phyloP scores from a whole-genome alignment of 805 yeast species.

The Yamadazyma laniorum region DNA sequence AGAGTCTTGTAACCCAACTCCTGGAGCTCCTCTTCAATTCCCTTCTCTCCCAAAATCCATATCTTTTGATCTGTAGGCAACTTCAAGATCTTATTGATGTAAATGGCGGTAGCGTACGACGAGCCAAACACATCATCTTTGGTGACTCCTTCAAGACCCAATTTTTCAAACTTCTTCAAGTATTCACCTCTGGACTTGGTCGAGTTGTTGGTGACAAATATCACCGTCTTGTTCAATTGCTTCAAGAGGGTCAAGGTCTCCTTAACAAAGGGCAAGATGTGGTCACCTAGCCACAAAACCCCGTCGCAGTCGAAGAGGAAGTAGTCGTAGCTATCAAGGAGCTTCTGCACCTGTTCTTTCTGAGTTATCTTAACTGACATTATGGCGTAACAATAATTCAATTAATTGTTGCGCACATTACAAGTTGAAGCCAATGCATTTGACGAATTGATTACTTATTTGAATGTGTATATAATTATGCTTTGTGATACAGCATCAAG shows the following conservation, averaged over 20 bases:
- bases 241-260: slow-evolving; percentile 72
- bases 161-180: slow-evolving; percentile 65
- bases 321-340: slow-evolving; percentile 71
- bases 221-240: slow-evolving; percentile 56
- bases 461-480: slow-evolving; percentile 3
- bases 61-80: slow-evolving; percentile 75
- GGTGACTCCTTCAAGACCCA: slow-evolving; percentile 48
- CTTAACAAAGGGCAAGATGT: slow-evolving; percentile 69
- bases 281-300: slow-evolving; percentile 90
- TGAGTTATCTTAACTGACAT: slow-evolving; percentile 18
- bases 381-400: too few relatives aligned
- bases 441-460: background rate
- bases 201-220: slow-evolving; percentile 94
- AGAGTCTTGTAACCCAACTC: slow-evolving; percentile 71
- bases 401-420: too few relatives aligned
- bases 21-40: slow-evolving; percentile 75
- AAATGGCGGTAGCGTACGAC: slow-evolving; percentile 87
- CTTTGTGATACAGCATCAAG: too few relatives aligned
- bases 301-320: slow-evolving; percentile 97
- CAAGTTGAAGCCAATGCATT: too few relatives aligned
- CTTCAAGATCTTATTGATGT: slow-evolving; percentile 70
- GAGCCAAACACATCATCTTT: slow-evolving; percentile 84
- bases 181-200: slow-evolving; percentile 84
- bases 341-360: slow-evolving; percentile 44
- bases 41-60: slow-evolving; percentile 86